Percentiles rank a stretch among this genome's conserved stretches.
These are phyloP conservation scores for Jamesozyma lodderae DNA, from an alignment of 805 yeast genomes.

Conservation along the genomic window DNA sequence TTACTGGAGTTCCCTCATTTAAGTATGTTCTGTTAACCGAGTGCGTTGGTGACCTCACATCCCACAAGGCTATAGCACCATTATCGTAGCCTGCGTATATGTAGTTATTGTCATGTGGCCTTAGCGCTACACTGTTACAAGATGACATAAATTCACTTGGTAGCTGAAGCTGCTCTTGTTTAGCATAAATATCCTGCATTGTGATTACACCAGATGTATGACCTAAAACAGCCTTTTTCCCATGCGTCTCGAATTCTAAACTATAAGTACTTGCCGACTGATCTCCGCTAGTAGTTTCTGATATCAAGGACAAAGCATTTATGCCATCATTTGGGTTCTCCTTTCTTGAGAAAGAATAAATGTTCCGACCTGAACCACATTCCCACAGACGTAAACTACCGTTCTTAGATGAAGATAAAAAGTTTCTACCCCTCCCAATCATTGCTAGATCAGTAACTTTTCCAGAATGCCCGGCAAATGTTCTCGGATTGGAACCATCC, in stretches of 20 bases:
- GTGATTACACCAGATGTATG: slow-evolving; percentile 33
- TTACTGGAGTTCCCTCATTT: slow-evolving; percentile 16
- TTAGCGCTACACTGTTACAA: slow-evolving; percentile 14
- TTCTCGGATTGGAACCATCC: slow-evolving; percentile 42
- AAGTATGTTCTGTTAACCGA: slow-evolving; percentile 10
- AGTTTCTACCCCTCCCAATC: slow-evolving; percentile 59
- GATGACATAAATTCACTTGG: slow-evolving; percentile 23
- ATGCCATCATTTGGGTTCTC: slow-evolving; percentile 32
- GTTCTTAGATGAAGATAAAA: slow-evolving; percentile 46
- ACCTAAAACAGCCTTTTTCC: slow-evolving; percentile 37
- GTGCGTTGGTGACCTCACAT: slow-evolving; percentile 22
- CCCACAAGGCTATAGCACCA: slow-evolving; percentile 36
- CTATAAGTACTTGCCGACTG: slow-evolving; percentile 15
- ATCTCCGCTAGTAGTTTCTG: neutral
- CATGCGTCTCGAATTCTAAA: slow-evolving; percentile 43
- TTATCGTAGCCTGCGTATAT: slow-evolving; percentile 31
- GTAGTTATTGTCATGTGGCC: slow-evolving; percentile 2
- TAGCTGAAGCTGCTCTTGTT: slow-evolving; percentile 19
- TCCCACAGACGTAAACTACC: slow-evolving; percentile 62
- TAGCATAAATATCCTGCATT: slow-evolving; percentile 32
- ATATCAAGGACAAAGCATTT: slow-evolving; percentile 16
- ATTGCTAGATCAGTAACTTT: slow-evolving; percentile 41
- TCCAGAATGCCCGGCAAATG: slow-evolving; percentile 41
- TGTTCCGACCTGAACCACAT: slow-evolving; percentile 44
- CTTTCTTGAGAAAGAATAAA: slow-evolving; percentile 35